Base-by-base conservation (phyloP, 179 eudicot genomes). In the Corrigiola litoralis region DNA sequence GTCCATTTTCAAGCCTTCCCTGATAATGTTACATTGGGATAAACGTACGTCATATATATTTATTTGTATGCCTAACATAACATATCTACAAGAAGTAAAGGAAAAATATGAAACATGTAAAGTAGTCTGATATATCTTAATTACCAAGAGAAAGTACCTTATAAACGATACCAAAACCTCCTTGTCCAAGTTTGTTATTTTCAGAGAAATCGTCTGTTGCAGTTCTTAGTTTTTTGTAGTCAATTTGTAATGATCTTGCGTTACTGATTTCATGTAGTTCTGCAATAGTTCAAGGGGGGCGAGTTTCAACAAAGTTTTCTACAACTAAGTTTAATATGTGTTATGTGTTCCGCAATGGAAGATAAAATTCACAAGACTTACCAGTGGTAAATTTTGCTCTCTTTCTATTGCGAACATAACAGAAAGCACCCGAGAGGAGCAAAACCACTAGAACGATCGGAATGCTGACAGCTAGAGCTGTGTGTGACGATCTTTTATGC, bases 131-230 rank as follows among this genome's bases (percentile, higher is more conserved):
- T n/a, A n/a, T n/a, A n/a, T n/a, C n/a, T n/a, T n/a, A n/a, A n/a
- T n/a, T n/a, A n/a, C n/a, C n/a, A n/a, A n/a, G n/a, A n/a, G n/a
- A n/a, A n/a, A 1, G 23, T 77, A 69, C 73, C 73, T 61, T 69
- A 18, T 50, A 69, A 0, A 60, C 74, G 21, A 12, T 44, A 0
- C 68, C 78, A 40, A 63, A 74, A 36, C 78, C 78, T 13, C 74
- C 79, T 21, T 58, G 62, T 50, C 75, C 79, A 44, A 75, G 75
- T 38, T 70, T 75, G 54, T 75, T 75, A 4, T 34, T 44, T 16
- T 25, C 50, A 5, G 79, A 65, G 53, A 75, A 75, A 25, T 75
- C 65, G 17, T 31, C 34, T 3, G 79, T 75, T 3, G 75, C 63
- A 11, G 57, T 53, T 66, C 57, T 52, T 1, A 75, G 36, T 17